A percentile compares a stretch with the other conserved stretches of the same genome.
phyloP scores from a whole-genome alignment of 1,284 basidiomycete genomes.

The Naganishia sp. region DNA sequence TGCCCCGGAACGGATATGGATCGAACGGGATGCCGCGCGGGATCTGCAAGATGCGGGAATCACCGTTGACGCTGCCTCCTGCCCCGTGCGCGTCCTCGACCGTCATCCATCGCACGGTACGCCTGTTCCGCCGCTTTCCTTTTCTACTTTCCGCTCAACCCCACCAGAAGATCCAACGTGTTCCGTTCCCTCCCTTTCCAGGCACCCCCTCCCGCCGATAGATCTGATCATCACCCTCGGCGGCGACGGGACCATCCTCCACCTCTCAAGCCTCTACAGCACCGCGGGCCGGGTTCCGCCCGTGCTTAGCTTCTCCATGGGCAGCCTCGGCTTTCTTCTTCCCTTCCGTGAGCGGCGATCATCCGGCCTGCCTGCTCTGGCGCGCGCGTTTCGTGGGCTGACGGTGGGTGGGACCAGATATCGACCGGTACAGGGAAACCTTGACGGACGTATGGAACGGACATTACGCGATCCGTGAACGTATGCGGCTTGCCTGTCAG shows the following conservation, averaged over 20 bases:
- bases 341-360: conserved; percentile 70
- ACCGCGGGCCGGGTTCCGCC: conserved; percentile 80
- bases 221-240: conserved; percentile 90
- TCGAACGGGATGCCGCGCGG: conserved; percentile 11
- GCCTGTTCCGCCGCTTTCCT: neutral
- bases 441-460: conserved; percentile 36
- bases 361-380: too few relatives aligned
- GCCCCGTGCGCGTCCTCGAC: neutral
- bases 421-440: conserved; percentile 62
- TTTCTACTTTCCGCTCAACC: neutral
- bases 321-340: conserved; percentile 87
- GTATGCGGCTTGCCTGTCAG: conserved; percentile 75
- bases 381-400: too few relatives aligned
- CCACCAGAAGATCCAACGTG: neutral
- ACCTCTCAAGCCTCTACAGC: conserved; percentile 89
- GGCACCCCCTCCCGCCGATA: conserved; percentile 6
- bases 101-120: neutral
- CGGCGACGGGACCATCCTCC: conserved; percentile 93
- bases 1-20: conserved; percentile 11
- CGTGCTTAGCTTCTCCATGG: conserved; percentile 94
- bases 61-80: conserved; percentile 23
- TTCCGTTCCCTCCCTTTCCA: neutral
- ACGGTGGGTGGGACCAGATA: conserved; percentile 58
- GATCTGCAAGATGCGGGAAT: conserved; percentile 43
- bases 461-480: conserved; percentile 65